These are phyloP conservation scores for Vaccinium darrowii DNA, from an alignment of 148 eudicot species.

Conservation along the genomic window DNA sequence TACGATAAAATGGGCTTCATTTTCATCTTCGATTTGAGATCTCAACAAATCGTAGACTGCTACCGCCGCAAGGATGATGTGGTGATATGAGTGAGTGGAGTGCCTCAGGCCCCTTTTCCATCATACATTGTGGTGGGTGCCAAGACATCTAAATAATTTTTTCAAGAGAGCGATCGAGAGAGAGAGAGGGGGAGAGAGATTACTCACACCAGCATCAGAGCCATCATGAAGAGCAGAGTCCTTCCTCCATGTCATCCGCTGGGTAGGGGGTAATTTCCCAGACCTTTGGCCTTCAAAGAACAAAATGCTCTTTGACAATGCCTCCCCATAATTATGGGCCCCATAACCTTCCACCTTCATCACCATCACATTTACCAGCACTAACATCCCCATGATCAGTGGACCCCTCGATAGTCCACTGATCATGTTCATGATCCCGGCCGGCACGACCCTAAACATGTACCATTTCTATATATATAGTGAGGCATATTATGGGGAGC, in stretches of 20 bases:
- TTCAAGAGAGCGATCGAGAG: background rate
- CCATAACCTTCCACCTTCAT: slow-evolving; percentile 9
- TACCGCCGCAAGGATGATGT: no score
- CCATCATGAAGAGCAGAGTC: slow-evolving; percentile 61
- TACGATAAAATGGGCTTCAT: no score
- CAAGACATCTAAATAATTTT: no score
- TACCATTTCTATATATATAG: no score
- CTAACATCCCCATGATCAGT: background rate
- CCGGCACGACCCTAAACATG: background rate
- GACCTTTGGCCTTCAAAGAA: slow-evolving; percentile 68
- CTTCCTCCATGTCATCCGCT: slow-evolving; percentile 52
- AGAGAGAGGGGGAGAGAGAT: background rate
- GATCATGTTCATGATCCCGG: background rate
- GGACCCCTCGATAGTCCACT: background rate
- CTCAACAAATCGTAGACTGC: no score
- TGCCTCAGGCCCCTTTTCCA: no score
- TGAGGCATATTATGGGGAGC: no score
- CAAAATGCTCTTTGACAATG: slow-evolving; percentile 25
- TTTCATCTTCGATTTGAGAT: no score
- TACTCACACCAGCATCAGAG: slow-evolving; percentile 34
- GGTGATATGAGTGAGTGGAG: no score
- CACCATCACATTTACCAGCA: background rate
- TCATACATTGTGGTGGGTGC: no score
- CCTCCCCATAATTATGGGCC: background rate
- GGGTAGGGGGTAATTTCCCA: slow-evolving; percentile 47